These are phyloP conservation scores for Blastomyces percursus DNA, from an alignment of 2,329 filamentous ascomycete species.

Conservation along the genomic window DNA sequence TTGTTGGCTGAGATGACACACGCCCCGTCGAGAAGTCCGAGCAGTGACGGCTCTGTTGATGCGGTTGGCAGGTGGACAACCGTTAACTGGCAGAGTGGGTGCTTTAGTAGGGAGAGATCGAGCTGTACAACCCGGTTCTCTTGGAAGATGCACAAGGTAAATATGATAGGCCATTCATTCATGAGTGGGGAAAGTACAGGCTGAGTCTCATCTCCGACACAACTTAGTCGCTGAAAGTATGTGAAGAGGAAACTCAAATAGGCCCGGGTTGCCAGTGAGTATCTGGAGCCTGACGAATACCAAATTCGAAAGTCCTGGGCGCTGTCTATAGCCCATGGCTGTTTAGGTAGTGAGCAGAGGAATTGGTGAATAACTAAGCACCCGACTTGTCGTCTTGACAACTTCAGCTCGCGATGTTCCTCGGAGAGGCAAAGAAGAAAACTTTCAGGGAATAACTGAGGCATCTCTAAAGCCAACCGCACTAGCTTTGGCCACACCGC, in stretches of 20 bases:
- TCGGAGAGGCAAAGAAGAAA: slow-evolving; percentile 6
- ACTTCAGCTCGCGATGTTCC: not conserved
- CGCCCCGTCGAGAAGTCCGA: slow-evolving; percentile 11
- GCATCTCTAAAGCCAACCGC: slow-evolving; percentile 10
- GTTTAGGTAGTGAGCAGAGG: slow-evolving; percentile 8
- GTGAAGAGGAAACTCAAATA: slow-evolving; percentile 7
- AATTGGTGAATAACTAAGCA: slow-evolving; percentile 11
- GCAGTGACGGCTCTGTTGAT: slow-evolving; percentile 7
- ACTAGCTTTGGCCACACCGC: slow-evolving; percentile 7
- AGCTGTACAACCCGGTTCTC: not conserved
- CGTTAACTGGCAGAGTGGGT: not conserved
- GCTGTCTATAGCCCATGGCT: slow-evolving; percentile 10
- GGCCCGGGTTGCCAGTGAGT: slow-evolving; percentile 6
- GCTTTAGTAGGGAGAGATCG: not conserved
- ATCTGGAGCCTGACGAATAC: slow-evolving; percentile 9
- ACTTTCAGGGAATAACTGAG: slow-evolving; percentile 7
- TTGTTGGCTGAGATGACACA: slow-evolving; percentile 13
- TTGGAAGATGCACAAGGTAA: not conserved
- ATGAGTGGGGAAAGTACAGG: not conserved
- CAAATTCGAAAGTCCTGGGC: slow-evolving; percentile 10
- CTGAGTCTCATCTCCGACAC: not conserved
- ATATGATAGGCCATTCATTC: slow-evolving; percentile 9
- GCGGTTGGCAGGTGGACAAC: slow-evolving; percentile 1
- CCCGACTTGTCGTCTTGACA: slow-evolving; percentile 10
- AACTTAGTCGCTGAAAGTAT: slow-evolving; percentile 8